Base-by-base conservation (phyloP, 2,329 filamentous ascomycete genomes). In the Bipolaris cookei region DNA sequence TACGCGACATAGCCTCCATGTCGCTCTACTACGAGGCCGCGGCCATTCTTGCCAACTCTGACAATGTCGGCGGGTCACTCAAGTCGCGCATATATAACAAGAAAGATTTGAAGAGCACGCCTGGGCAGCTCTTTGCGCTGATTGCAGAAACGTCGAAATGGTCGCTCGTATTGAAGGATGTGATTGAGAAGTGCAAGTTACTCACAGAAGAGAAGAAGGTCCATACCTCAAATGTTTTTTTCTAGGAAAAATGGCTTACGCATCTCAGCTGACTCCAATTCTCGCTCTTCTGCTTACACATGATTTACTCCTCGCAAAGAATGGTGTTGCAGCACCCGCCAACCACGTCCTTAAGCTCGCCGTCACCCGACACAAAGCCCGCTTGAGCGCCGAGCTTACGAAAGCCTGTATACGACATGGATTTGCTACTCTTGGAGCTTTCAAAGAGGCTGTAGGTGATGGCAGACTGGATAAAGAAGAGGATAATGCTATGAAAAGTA, bases 21-120 rank as follows among this genome's bases (percentile, higher is more conserved):
- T 96, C 93, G 45, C 88, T 99, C 54, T 99, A 99, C 76, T 90
- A 96, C 75, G 95, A 98, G 80, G 90, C 93, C 6, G 92, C 90
- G 3, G 83, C 88, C 13, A 81, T 97, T 34, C 79, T 99, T 54
- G 84, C 84, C 3, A 84, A 83, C 6, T 79, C 87, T 3, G 79
- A 85, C 1, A 84, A 85, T n/a, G 79, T 82, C 3, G 88, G 89
- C n/a, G 92, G 91, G 16, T 97, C 91, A 23, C 83, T 98, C 62
- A 97, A 96, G 77, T 91, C 92, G 6, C 84, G 91, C 34, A 86
- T 98, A 42, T 98, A 95, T 76, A 82, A 78, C 56, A 88, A 87
- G 59, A 90, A 90, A 67, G 81, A 83, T 6, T 78, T 92, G 64
- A 96, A 94, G 71, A 92, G 90, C 14, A 85, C 89, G 2, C 89